phyloP scores from a whole-genome alignment of 1,284 basidiomycete genomes.

The Malassezia globosa region DNA sequence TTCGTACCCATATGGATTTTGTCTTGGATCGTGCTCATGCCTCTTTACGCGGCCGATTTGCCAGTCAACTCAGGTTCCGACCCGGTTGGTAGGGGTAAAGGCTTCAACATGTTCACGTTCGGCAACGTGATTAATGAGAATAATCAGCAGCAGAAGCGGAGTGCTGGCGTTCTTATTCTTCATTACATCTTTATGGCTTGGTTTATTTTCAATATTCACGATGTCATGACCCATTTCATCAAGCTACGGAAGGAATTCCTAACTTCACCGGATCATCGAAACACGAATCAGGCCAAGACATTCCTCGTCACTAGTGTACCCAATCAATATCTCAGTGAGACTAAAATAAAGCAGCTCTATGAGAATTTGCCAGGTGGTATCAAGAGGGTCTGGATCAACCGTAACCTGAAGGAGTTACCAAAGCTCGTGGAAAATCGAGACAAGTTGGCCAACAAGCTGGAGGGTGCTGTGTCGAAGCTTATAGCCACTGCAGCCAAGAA shows the following conservation, averaged over 20 bases:
- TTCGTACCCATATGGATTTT: constrained; percentile 59
- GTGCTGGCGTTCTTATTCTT: constrained; percentile 32
- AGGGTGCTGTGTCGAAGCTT: constrained; percentile 68
- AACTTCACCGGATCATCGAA: constrained; percentile 60
- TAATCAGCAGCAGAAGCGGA: constrained; percentile 31
- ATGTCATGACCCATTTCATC: constrained; percentile 71
- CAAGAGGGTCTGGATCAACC: constrained; percentile 77
- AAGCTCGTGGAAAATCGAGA: constrained; percentile 68
- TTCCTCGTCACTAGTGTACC: constrained; percentile 81
- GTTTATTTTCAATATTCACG: constrained; percentile 68
- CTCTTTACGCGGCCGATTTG: constrained; percentile 50
- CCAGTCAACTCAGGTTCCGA: background rate
- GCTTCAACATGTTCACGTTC: constrained; percentile 66
- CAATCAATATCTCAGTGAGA: constrained; percentile 58
- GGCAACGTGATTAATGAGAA: constrained; percentile 54
- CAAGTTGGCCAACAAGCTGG: constrained; percentile 65
- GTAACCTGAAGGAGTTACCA: constrained; percentile 69
- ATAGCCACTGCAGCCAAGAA: constrained; percentile 63
- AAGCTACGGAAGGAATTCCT: constrained; percentile 73
- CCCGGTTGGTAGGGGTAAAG: constrained; percentile 27
- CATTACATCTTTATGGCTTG: constrained; percentile 51
- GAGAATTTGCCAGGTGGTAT: constrained; percentile 70
- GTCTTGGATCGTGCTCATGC: constrained; percentile 53
- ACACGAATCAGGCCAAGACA: constrained; percentile 70
- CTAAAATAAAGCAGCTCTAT: constrained; percentile 60